Percentiles rank a stretch among this genome's conserved stretches.
These are phyloP conservation scores for Sedum album DNA, from an alignment of 164 flowering plant species.

Conservation along the genomic window DNA sequence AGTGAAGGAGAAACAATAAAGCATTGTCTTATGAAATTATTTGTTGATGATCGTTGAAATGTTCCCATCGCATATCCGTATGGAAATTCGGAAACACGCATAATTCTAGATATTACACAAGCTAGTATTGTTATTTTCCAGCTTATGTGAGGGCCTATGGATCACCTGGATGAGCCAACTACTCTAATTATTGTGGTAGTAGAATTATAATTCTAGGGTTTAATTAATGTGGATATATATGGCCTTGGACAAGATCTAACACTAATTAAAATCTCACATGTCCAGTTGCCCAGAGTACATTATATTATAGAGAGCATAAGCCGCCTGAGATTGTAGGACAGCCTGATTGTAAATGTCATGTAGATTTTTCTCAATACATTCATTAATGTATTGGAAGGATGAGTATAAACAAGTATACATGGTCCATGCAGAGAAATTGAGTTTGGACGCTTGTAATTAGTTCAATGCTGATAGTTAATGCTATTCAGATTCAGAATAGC, in stretches of 20 bases:
- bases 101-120: too few species aligned
- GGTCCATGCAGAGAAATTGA: neutral
- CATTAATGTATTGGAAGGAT: neutral
- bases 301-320: neutral
- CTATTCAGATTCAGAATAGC: neutral
- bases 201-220: too few species aligned
- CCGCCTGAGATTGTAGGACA: neutral
- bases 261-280: neutral
- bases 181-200: neutral
- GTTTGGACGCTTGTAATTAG: neutral
- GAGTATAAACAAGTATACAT: neutral
- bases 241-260: neutral
- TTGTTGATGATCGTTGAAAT: too few species aligned
- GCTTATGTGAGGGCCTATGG: too few species aligned
- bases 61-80: too few species aligned
- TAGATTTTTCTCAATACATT: neutral
- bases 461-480: neutral
- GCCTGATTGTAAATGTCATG: neutral
- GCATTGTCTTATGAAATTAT: too few species aligned
- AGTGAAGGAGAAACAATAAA: too few species aligned
- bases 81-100: too few species aligned
- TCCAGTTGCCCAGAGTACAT: neutral
- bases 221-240: neutral
- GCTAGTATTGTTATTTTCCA: too few species aligned
- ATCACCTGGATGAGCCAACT: neutral